Evolutionary conservation across 2,329 filamentous ascomycete species (phyloP).

Genomic region (Cercospora sp.): DNA sequence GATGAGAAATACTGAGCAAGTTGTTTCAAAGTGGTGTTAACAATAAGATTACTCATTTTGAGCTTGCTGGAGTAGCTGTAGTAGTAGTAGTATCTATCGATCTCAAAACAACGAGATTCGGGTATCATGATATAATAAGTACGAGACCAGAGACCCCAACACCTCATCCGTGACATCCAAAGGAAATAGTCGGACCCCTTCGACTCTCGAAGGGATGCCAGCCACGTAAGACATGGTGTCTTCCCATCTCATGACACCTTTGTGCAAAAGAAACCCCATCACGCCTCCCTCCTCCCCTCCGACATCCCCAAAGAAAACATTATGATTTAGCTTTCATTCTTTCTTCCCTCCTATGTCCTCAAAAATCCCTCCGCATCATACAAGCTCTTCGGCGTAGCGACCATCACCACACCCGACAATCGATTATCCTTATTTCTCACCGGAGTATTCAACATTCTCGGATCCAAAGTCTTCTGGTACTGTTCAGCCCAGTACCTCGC

Average conservation of each 20-base stretch:
- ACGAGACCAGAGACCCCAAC: background rate
- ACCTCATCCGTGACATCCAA: background rate
- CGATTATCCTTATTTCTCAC: background rate
- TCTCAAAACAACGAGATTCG: background rate
- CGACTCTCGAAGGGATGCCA: no score
- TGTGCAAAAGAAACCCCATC: background rate
- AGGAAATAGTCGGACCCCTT: background rate
- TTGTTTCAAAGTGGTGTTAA: background rate
- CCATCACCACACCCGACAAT: background rate
- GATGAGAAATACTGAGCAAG: no score
- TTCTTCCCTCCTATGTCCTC: slow-evolving; percentile 19
- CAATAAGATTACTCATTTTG: background rate
- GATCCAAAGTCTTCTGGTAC: slow-evolving; percentile 12
- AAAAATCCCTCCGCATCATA: slow-evolving; percentile 48
- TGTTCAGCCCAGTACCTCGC: background rate
- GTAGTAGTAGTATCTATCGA: background rate
- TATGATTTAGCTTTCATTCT: background rate
- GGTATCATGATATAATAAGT: background rate
- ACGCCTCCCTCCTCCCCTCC: background rate
- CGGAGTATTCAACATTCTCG: slow-evolving; percentile 24
- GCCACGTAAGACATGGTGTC: no score
- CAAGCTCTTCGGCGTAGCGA: slow-evolving; percentile 47
- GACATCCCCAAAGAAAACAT: background rate
- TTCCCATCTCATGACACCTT: background rate
- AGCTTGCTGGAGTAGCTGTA: background rate